A percentile compares a stretch with the other conserved stretches of the same genome.
These are phyloP conservation scores for Beta vulgaris DNA, from an alignment of 148 eudicot species.

Conservation along the genomic window DNA sequence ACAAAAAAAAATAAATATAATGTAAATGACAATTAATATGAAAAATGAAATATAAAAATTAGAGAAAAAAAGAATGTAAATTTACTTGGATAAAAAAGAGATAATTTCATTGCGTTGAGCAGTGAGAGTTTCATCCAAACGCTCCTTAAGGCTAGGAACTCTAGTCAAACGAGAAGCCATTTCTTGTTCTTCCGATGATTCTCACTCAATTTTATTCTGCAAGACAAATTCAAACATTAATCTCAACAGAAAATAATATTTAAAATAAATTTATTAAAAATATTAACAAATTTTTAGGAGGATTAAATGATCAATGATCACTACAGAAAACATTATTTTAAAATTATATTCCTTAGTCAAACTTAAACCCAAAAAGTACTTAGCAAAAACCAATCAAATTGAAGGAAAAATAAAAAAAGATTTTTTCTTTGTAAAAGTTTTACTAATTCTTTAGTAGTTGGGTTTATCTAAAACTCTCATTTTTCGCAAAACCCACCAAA, in stretches of 20 bases:
- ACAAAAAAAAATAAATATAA: background rate
- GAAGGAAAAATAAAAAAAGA: background rate
- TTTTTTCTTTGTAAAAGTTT: too few species aligned
- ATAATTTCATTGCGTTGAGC: slow-evolving; percentile 69
- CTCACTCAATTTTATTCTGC: slow-evolving; percentile 25
- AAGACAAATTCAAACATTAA: background rate
- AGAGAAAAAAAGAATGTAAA: too few species aligned
- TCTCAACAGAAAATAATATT: background rate
- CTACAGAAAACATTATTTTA: background rate
- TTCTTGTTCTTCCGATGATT: slow-evolving; percentile 13
- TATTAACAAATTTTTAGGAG: too few species aligned
- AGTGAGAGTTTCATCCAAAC: slow-evolving; percentile 61
- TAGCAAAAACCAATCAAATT: background rate
- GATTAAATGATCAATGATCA: background rate
- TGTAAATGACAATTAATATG: background rate
- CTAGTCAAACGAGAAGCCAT: slow-evolving; percentile 66
- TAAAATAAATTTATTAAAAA: too few species aligned
- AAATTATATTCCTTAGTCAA: background rate
- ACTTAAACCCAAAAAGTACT: background rate
- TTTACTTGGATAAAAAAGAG: slow-evolving; percentile 60
- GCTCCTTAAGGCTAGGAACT: slow-evolving; percentile 77
- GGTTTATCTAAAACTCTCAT: slow-evolving; percentile 1
- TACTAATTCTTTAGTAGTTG: too few species aligned
- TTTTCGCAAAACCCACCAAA: slow-evolving; percentile 12
- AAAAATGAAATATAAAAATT: background rate